Conservation (phyloP, 805 yeast species). For the Metschnikowia bowlesiae region DNA sequence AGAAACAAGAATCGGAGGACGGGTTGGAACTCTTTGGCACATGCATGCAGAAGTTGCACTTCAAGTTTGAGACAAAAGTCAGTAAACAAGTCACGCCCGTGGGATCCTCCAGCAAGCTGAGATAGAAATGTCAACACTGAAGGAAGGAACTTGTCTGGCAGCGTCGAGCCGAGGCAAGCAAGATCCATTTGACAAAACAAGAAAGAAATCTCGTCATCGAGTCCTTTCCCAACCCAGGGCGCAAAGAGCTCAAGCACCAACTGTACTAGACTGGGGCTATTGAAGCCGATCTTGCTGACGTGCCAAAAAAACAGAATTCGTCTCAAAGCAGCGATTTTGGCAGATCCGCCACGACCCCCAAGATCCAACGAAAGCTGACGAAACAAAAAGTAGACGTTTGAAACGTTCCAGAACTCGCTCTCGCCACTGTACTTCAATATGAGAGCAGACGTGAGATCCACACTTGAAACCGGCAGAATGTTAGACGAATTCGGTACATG, state of each 20-base stretch:
- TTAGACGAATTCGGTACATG: not conserved
- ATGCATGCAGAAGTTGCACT: not conserved
- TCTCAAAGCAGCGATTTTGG: slow-evolving; percentile 3
- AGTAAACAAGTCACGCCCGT: not conserved
- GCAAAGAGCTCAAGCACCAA: slow-evolving; percentile 2
- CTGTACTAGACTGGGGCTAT: not conserved
- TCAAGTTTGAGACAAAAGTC: not conserved
- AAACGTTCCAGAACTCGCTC: slow-evolving; percentile 31
- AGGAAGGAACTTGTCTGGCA: not conserved
- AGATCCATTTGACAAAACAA: slow-evolving; percentile 14
- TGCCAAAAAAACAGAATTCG: slow-evolving; percentile 5
- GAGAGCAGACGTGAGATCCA: slow-evolving; percentile 23
- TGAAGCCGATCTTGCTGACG: slow-evolving; percentile 4
- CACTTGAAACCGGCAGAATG: slow-evolving; percentile 24
- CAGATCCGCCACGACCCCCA: not conserved
- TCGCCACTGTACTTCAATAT: slow-evolving; percentile 19
- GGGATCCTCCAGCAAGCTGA: not conserved
- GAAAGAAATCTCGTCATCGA: not conserved
- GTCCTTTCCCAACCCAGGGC: slow-evolving; percentile 3
- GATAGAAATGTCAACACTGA: not conserved
- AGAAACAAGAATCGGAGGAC: not conserved
- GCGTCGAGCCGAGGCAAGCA: not conserved
- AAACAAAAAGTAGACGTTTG: slow-evolving; percentile 33
- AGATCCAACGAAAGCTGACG: slow-evolving; percentile 20
- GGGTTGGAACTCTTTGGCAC: not conserved